Base-by-base conservation (phyloP, 2,329 filamentous ascomycete species). In the Aspergillus felis region DNA sequence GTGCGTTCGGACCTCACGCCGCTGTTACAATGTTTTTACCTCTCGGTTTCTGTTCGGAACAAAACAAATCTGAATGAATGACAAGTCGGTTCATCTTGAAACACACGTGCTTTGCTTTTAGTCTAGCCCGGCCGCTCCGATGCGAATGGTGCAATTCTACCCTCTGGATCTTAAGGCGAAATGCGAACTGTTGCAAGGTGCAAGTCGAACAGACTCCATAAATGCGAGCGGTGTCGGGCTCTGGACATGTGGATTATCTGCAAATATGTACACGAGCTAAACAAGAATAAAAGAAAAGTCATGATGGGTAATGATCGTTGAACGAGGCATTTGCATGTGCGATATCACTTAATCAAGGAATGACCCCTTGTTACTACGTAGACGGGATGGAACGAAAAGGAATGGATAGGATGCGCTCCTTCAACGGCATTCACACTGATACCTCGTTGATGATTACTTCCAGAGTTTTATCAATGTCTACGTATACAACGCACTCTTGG, bases 281-380 rank as follows among this genome's bases (percentile, higher is more conserved):
- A 55, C 54, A 46, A 54, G 49, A 58, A 58, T 62, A 57, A 64
- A 60, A 60, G 57, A 54, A 65, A 64, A 62, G 22, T 63, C 47
- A 63, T 65, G 64, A 65, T 61, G 64, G 62, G 58, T 63, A 61
- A 65, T 60, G 62, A 64, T 54, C 57, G 48, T 56, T 59, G 53
- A 58, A 62, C 47, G 42, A 60, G 50, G 20, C 50, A 50, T 25
- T 46, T 46, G 48, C 32, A 29, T 25, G 29, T 41, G 10, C 32
- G 32, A 38, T 38, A 38, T 38, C 14, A 38, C 32, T 38, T 28
- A 4, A 49, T 53, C 5, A 25, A 24, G 44, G 12, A 25, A 27
- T 27, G 25, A 14, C 24, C 22, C 8, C 41, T 22, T 24, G n/a
- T 10, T 22, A 1, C 20, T 44, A 22, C 8, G n/a, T 44, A 44